Conservation (phyloP, 441 rosid species). For the Hura crepitans region DNA sequence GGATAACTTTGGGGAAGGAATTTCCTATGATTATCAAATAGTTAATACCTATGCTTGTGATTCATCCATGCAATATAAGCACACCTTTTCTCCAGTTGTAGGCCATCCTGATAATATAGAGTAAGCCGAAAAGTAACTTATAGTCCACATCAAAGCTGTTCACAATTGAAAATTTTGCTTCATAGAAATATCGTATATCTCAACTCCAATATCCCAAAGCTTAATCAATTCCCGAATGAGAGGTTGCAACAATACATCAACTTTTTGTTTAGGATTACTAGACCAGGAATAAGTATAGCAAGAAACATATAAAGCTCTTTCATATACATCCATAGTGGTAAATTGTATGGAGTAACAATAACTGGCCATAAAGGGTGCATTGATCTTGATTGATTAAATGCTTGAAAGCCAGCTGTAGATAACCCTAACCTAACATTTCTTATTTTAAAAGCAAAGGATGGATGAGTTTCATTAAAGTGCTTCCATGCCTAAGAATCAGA, state of each 20-base stretch:
- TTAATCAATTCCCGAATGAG: not conserved
- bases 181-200: not conserved
- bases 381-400: not conserved
- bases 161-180: not conserved
- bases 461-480: too few relatives aligned
- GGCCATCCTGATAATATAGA: not conserved
- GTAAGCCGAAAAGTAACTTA: not conserved
- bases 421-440: not conserved
- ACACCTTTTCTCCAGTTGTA: not conserved
- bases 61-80: not conserved
- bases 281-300: not conserved
- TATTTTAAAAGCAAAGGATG: not conserved
- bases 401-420: too few relatives aligned
- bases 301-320: not conserved
- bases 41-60: not conserved
- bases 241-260: not conserved
- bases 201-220: not conserved
- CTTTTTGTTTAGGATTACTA: not conserved
- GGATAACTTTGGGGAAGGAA: not conserved
- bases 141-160: not conserved
- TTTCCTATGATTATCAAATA: not conserved
- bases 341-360: too few relatives aligned
- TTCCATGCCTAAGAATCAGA: not conserved
- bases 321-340: not conserved
- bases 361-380: not conserved